Evolutionary conservation across 2,329 filamentous ascomycete species (phyloP).

Genomic region (Talaromyces marneffei): DNA sequence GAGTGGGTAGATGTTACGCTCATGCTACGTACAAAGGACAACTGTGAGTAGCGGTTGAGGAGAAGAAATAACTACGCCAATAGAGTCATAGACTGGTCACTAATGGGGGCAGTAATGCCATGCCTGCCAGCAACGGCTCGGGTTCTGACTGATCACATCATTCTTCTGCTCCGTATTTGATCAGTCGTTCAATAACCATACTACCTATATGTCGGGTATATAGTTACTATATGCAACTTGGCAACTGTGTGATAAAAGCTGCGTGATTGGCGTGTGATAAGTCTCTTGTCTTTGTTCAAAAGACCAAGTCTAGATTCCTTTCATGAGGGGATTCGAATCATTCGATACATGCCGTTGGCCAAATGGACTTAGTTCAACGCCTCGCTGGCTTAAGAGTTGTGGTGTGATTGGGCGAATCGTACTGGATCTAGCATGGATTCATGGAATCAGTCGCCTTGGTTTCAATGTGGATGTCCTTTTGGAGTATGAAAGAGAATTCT

Average conservation of each 20-base stretch:
- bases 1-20: too few relatives aligned
- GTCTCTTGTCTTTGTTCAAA: neutral
- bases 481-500: neutral
- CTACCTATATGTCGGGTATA: neutral
- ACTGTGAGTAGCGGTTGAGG: neutral
- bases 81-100: too few relatives aligned
- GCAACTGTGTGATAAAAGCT: neutral
- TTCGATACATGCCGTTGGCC: neutral
- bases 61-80: neutral
- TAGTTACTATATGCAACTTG: neutral
- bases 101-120: neutral
- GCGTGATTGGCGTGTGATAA: neutral
- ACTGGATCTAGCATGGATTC: neutral
- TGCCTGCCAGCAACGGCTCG: neutral
- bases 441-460: neutral
- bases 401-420: neutral
- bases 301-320: neutral
- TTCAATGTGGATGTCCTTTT: neutral
- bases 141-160: neutral
- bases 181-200: neutral
- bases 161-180: neutral
- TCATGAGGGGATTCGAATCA: neutral
- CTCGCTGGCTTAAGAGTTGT: neutral
- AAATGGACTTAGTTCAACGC: neutral
- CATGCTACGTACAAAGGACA: too few relatives aligned